phyloP scores from a whole-genome alignment of 345 rosid species.

The Conringia planisiliqua region DNA sequence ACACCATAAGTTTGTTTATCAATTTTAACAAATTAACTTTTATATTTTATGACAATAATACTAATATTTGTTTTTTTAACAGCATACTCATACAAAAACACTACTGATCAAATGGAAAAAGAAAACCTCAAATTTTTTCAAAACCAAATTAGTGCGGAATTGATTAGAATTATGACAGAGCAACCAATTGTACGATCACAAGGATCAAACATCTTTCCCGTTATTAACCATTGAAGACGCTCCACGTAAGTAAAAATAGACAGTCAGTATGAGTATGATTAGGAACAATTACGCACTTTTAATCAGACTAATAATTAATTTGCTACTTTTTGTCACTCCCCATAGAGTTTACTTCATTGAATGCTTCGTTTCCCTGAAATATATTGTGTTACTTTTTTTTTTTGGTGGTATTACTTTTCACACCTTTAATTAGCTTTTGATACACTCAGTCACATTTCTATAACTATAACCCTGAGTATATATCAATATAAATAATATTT shows the following conservation, averaged over 20 bases:
- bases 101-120: neutral
- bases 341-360: neutral
- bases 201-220: neutral
- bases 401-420: neutral
- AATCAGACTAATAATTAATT: conserved; percentile 19
- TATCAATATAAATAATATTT: neutral
- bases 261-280: conserved; percentile 12
- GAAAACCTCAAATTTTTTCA: neutral
- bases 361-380: neutral
- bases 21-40: neutral
- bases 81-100: too few relatives aligned
- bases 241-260: conserved; percentile 27
- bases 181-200: conserved; percentile 11
- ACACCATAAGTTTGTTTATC: too few relatives aligned
- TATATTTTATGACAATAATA: too few relatives aligned
- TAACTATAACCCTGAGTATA: neutral
- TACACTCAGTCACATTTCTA: neutral
- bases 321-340: neutral
- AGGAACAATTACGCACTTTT: conserved; percentile 28
- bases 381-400: neutral
- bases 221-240: conserved; percentile 6
- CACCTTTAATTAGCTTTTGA: neutral
- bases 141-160: conserved; percentile 1
- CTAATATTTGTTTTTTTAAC: too few relatives aligned
- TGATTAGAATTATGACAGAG: conserved; percentile 19